Evolutionary conservation across 169 alveolate species (phyloP).

Genomic region (Cryptosporidium ubiquitum): DNA sequence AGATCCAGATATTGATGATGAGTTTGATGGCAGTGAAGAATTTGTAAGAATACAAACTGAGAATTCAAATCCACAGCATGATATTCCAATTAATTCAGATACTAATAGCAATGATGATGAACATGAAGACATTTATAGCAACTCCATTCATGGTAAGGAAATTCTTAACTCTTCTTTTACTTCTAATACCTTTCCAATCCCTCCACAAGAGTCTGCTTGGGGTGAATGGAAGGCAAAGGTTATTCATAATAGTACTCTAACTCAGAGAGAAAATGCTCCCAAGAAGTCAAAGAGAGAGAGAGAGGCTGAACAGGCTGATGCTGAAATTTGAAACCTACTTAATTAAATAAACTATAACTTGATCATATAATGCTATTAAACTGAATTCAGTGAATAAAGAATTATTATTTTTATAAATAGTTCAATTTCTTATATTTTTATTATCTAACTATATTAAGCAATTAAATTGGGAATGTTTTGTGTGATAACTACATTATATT

Average conservation of each 20-base stretch:
- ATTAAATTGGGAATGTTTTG: neutral
- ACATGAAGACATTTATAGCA: constrained; percentile 10
- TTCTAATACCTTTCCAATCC: constrained; percentile 74
- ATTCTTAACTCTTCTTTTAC: constrained; percentile 14
- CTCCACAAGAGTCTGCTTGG: constrained; percentile 88
- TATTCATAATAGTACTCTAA: constrained; percentile 88
- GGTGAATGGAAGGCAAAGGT: constrained; percentile 93
- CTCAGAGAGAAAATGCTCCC: constrained; percentile 88
- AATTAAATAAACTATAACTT: neutral
- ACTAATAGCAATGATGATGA: constrained; percentile 37
- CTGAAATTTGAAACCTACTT: constrained; percentile 81
- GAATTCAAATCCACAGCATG: neutral
- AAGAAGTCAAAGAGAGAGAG: constrained; percentile 87
- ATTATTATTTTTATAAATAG: neutral
- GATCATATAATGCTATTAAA: neutral
- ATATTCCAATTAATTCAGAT: neutral
- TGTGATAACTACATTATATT: neutral
- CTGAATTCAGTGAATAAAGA: neutral
- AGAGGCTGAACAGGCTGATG: constrained; percentile 91
- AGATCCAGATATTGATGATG: constrained; percentile 9
- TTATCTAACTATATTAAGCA: no score
- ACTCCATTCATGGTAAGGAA: constrained; percentile 3
- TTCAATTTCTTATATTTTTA: neutral
- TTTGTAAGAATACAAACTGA: neutral
- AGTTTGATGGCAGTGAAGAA: neutral